These are phyloP conservation scores for Dendrobium catenatum DNA, from an alignment of 106 monocot species.

Conservation along the genomic window DNA sequence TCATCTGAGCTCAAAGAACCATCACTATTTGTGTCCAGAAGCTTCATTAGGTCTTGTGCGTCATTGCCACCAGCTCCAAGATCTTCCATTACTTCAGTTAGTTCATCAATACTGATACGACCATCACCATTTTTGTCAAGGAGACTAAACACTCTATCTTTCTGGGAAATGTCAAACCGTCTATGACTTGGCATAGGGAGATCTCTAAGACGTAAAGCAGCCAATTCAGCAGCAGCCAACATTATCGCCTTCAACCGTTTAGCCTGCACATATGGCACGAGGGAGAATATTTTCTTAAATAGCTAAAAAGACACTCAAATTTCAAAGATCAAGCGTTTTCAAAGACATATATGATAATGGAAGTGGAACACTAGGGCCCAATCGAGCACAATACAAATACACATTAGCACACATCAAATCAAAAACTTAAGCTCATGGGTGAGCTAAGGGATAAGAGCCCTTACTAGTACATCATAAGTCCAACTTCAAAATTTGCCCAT, in stretches of 20 bases:
- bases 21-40: constrained; percentile 85
- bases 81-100: constrained; percentile 82
- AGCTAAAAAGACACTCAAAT: no score
- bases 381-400: no score
- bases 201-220: constrained; percentile 81
- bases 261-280: constrained; percentile 32
- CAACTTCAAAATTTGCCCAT: no score
- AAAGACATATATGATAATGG: no score
- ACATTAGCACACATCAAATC: no score
- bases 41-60: constrained; percentile 84
- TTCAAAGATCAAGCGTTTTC: no score
- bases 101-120: constrained; percentile 89
- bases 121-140: constrained; percentile 97
- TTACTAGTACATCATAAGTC: no score
- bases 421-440: no score
- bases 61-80: constrained; percentile 83
- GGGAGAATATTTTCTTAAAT: neutral
- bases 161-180: constrained; percentile 28
- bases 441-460: no score
- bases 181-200: constrained; percentile 34
- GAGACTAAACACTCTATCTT: constrained; percentile 43
- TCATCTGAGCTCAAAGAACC: constrained; percentile 91
- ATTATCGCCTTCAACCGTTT: constrained; percentile 77
- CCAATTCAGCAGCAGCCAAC: constrained; percentile 89
- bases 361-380: no score